These are phyloP conservation scores for Solanum tarijense DNA, from an alignment of 257 asterid genomes.

Conservation along the genomic window DNA sequence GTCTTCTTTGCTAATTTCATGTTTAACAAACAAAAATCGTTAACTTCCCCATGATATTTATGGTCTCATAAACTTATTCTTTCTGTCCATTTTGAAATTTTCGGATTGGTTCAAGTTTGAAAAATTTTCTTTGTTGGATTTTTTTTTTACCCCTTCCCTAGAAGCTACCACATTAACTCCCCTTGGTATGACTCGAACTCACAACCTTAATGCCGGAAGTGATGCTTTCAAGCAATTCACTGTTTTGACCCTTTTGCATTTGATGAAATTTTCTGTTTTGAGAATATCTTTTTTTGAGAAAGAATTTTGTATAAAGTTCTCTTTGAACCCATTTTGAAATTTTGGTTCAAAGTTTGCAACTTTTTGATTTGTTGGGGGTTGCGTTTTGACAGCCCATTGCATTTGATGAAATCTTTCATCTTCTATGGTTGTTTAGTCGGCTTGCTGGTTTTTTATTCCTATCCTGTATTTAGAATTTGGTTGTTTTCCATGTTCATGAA, in stretches of 20 bases:
- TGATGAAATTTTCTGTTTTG: not conserved
- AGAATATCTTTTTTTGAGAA: too few species aligned
- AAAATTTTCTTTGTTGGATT: too few species aligned
- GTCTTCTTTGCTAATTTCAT: not conserved
- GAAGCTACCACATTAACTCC: too few species aligned
- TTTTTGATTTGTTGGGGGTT: conserved; percentile 27
- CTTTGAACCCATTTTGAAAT: not conserved
- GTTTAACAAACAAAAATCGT: not conserved
- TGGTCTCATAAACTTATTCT: not conserved
- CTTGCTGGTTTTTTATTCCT: not conserved
- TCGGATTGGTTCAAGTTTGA: not conserved
- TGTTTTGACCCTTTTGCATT: not conserved
- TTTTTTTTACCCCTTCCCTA: not conserved
- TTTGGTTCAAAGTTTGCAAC: not conserved
- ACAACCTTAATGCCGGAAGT: too few species aligned
- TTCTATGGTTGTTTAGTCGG: not conserved
- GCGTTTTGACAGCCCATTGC: not conserved
- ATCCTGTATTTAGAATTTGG: not conserved
- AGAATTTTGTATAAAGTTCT: not conserved
- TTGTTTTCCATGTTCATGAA: not conserved
- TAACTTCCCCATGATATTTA: not conserved
- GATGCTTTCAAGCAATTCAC: too few species aligned
- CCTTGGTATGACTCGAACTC: too few species aligned
- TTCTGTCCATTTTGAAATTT: not conserved
- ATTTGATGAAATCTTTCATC: not conserved